phyloP scores from a whole-genome alignment of 2,329 filamentous ascomycete genomes.

The Cladosporium halotolerans region DNA sequence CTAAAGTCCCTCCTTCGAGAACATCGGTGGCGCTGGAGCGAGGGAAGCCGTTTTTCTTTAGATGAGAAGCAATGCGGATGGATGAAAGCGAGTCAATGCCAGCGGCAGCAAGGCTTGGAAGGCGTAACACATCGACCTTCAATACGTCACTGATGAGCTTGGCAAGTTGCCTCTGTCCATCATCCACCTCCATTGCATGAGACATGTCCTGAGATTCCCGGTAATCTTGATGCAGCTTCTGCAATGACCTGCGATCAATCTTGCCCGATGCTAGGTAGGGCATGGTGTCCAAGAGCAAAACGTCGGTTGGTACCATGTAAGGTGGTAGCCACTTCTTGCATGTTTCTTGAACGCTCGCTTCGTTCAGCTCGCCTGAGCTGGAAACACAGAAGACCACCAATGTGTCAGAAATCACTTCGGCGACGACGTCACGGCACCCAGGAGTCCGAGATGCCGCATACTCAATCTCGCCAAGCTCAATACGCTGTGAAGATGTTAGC shows the following conservation, averaged over 20 bases:
- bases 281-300: slow-evolving; percentile 58
- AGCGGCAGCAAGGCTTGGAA: slow-evolving; percentile 34
- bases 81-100: slow-evolving; percentile 61
- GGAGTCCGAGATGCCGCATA: slow-evolving; percentile 57
- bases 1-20: slow-evolving; percentile 49
- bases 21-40: slow-evolving; percentile 54
- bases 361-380: slow-evolving; percentile 35
- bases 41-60: slow-evolving; percentile 53
- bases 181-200: slow-evolving; percentile 24
- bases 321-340: slow-evolving; percentile 71
- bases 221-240: slow-evolving; percentile 46
- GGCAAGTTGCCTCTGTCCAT: slow-evolving; percentile 11
- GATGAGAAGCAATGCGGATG: slow-evolving; percentile 57
- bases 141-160: slow-evolving; percentile 20
- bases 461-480: slow-evolving; percentile 56
- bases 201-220: neutral
- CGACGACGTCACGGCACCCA: slow-evolving; percentile 60
- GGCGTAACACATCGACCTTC: neutral
- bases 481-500: slow-evolving; percentile 44
- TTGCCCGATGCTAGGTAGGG: slow-evolving; percentile 80
- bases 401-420: slow-evolving; percentile 59
- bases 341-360: slow-evolving; percentile 45
- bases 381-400: slow-evolving; percentile 70
- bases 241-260: slow-evolving; percentile 62
- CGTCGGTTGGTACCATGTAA: slow-evolving; percentile 76